Evolutionary conservation across 495 filamentous ascomycete genomes (phyloP), one percentile per base, ranked within the genome.

Genomic region (Penicillium crystallinum): DNA sequence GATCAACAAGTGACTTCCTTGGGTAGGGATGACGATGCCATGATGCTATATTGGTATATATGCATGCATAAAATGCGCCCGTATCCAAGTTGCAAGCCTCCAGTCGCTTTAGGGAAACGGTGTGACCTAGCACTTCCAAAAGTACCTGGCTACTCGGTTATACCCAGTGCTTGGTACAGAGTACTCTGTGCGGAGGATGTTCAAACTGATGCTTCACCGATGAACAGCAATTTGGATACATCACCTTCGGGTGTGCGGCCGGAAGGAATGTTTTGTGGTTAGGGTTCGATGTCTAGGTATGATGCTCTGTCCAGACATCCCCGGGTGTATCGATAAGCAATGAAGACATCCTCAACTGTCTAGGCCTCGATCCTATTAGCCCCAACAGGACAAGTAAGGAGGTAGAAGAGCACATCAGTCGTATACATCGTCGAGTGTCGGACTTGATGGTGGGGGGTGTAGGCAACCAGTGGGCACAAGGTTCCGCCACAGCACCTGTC

Each of bases 391-490:
- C 12, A 35, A 35, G 44, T 14, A 34, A 46, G 44, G 44, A 34
- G 43, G 7, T 4, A 1, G 27, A 9, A 33, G 10, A 44, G 8
- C 17, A 39, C 11, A 10, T 12, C 37, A 39, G 4, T 6, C 6
- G 15, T 7, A 37, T 37, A 39, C 3, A 27, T 27, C 3, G n/a
- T 36, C 7, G n/a, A 43, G 6, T n/a, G 1, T 43, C 40, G 40
- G 40, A 11, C 5, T 18, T 29, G 21, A 11, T 38, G 9, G 23
- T 27, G 23, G 34, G 9, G 8, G 27, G 29, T 5, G 19, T 22
- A 50, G 48, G 48, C 37, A 50, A 39, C 48, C 18, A 21, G 29
- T 42, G 30, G 38, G 36, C 14, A 35, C 30, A 47, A 31, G 25
- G 39, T 15, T 33, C 27, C 35, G 34, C 22, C 46, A 17, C 46